Evolutionary conservation across 2,329 filamentous ascomycete species (phyloP), one percentile per base, ranked within the genome.

Genomic region (Seiridium cupressi): DNA sequence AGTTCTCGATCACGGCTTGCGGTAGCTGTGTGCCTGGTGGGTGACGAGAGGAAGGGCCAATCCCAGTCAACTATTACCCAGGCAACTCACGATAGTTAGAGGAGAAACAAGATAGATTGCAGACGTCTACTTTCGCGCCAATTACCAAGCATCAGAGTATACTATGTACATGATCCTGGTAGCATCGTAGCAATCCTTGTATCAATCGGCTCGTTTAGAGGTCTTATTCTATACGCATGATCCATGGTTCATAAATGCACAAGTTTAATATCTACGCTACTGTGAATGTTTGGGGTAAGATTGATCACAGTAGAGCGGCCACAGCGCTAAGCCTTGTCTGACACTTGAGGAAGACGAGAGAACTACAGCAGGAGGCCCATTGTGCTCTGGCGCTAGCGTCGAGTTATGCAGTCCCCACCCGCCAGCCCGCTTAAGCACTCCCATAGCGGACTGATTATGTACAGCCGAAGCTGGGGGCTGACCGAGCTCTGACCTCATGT

Each of bases 401-500:
- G 26, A 32, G 9, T 49, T 49, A 10, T 32, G 26, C 26, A 13
- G 47, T 11, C 11, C 11, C 18, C 26, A 49, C 13, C 46, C 26
- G 9, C 47, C 3, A 35, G 26, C 26, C 47, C 2, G 3, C 35
- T 32, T 18, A 8, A 32, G 9, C 47, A 49, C 31, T 26, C 47
- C 26, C 26, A 4, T 13, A 31, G 8, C 3, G 9, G 26, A 32
- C 35, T 32, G 13, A 46, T n/a, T 46, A 32, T 32, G 47, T 32
- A 32, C 6, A 26, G 47, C 47, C 26, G 35, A 26, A 9, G 26
- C 47, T 49, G 47, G 47, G 35, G 47, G 26, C 34, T 42, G 31
- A 18, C 38, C 51, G 58, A 57, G 51, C 58, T 60, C 51, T 60
- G 58, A 60, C 58, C 53, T 60, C 58, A 60, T 60, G 58, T 44